phyloP scores from a whole-genome alignment of 2,329 filamentous ascomycete genomes.

The Aspergillus piperis region DNA sequence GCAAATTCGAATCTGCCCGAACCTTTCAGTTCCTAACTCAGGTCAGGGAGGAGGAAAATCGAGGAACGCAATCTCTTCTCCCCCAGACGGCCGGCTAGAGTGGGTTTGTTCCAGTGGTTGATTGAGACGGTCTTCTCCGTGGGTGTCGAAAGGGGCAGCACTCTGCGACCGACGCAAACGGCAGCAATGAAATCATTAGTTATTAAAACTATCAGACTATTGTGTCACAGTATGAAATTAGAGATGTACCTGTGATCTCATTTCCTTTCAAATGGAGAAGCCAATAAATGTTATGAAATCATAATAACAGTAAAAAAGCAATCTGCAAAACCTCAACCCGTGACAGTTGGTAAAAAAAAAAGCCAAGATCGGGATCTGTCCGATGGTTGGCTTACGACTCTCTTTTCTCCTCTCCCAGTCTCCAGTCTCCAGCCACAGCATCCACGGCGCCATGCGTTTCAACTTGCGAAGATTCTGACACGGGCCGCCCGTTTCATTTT shows the following conservation, averaged over 20 bases:
- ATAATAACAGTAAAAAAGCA: no score
- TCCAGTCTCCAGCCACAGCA: neutral
- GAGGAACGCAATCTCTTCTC: no score
- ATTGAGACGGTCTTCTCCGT: neutral
- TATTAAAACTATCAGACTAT: no score
- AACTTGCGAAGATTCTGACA: conserved; percentile 2
- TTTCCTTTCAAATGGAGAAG: no score
- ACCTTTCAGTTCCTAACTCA: no score
- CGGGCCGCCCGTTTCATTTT: neutral
- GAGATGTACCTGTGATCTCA: no score
- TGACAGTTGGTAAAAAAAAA: neutral
- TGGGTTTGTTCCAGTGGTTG: neutral
- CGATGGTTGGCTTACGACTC: neutral
- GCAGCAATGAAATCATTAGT: neutral
- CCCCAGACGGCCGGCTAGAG: no score
- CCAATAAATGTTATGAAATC: no score
- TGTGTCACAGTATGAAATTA: no score
- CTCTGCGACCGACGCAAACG: neutral
- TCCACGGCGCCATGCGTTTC: neutral
- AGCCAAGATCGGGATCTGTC: neutral
- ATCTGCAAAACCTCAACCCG: no score
- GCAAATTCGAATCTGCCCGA: no score
- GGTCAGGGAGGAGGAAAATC: neutral
- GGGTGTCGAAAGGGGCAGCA: neutral
- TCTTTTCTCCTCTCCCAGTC: neutral